Conservation (phyloP, 371 early-diverging fungal genomes). For the Actinomortierella ambigua region DNA sequence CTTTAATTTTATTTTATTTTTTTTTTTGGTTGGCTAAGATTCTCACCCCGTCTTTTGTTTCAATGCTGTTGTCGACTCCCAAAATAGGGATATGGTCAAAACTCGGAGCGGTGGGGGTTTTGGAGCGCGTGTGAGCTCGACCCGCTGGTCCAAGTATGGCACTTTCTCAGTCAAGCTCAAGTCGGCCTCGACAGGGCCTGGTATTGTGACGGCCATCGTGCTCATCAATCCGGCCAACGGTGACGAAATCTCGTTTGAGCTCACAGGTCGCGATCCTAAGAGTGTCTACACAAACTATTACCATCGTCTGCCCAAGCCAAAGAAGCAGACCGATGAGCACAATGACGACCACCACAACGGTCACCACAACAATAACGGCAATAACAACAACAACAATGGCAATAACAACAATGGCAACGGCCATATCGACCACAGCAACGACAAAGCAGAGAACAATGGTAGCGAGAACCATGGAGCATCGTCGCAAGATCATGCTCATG, state of each 20-base stretch:
- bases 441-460: too few species aligned
- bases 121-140: slow-evolving; percentile 33
- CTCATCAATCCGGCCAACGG: slow-evolving; percentile 40
- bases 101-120: slow-evolving; percentile 43
- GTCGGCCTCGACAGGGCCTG: slow-evolving; percentile 35
- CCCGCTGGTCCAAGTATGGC: slow-evolving; percentile 42
- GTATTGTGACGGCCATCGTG: slow-evolving; percentile 39
- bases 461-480: too few species aligned
- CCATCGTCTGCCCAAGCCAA: slow-evolving; percentile 17
- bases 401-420: too few species aligned
- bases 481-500: too few species aligned
- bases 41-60: background rate
- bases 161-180: slow-evolving; percentile 32
- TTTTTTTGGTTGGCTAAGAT: background rate
- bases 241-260: slow-evolving; percentile 39
- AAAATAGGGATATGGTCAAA: slow-evolving; percentile 12
- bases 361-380: too few species aligned
- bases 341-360: too few species aligned
- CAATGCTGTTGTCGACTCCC: background rate
- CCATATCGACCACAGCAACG: too few species aligned
- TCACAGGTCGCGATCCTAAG: slow-evolving; percentile 34
- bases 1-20: too few species aligned
- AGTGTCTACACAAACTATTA: slow-evolving; percentile 33
- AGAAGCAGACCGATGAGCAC: too few species aligned
- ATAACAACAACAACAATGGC: too few species aligned